Evolutionary conservation across 345 rosid genomes (phyloP), one percentile per base, ranked within the genome.

Genomic region (Syzygium aqueum): DNA sequence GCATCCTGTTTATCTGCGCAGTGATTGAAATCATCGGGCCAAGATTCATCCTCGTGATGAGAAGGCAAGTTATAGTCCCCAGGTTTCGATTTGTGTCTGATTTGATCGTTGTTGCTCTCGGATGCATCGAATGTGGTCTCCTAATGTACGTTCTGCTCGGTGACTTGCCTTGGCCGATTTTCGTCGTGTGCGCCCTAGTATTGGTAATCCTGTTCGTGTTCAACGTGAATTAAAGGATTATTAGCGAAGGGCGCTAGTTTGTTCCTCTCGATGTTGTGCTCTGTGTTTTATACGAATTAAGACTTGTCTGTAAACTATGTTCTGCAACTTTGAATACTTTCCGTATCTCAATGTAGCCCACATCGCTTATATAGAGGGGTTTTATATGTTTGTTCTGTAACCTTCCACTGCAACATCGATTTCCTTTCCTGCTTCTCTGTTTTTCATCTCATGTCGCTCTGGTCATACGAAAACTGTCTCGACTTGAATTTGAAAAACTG

Each of bases 161-260:
- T 56, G n/a, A 56, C 61, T 56, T 56, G 1, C 23, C 0, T 23
- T 22, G 13, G 0, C n/a, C 5, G 0, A 56, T 56, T 56, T 19
- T 53, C 56, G 7, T 53, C 23, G 1, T 9, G 1, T 53, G 23
- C 9, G 23, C 9, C 23, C 10, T 0, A 56, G 3, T 23, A 3
- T 56, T 3, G 61, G n/a, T 56, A 56, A 23, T 9, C 13, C 13
- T 2, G 23, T 56, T 56, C 11, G 13, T 4, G 13, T 56, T 27
- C n/a, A 56, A 23, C 13, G 13, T 5, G 2, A 56, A 56, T 23
- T 56, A 56, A 23, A 23, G 6, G 61, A 56, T 56, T 0, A 2
- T 9, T 3, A 23, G 61, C 1, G 13, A 56, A 56, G 13, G 61
- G n/a, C 2, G 0, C n/a, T 9, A 56, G n/a, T 9, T 56, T 56